Conservation (phyloP, 345 rosid genomes). For the Lepidium aucheri region DNA sequence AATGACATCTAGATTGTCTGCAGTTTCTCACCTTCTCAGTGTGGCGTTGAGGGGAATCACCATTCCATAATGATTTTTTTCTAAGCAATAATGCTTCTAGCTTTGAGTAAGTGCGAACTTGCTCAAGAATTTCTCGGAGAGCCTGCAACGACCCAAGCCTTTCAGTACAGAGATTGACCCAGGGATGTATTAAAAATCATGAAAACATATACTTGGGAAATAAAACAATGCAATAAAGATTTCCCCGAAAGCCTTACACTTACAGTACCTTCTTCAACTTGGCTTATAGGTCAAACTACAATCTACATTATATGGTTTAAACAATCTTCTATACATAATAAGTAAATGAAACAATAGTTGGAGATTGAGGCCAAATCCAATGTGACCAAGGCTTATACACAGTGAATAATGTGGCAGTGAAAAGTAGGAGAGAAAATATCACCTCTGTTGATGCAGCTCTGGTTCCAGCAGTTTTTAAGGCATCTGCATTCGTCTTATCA, state of each 20-base stretch:
- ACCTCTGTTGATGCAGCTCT: conserved; percentile 45
- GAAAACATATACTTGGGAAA: background rate
- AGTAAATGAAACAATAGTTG: background rate
- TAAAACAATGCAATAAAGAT: background rate
- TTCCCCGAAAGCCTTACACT: background rate
- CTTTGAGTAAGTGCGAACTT: conserved; percentile 49
- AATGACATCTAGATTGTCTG: background rate
- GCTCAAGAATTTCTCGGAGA: conserved; percentile 52
- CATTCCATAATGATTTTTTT: conserved; percentile 59
- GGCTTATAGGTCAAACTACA: background rate
- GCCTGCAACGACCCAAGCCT: conserved; percentile 35
- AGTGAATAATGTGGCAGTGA: background rate
- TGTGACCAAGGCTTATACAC: background rate
- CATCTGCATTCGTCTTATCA: conserved; percentile 36
- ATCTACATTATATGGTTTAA: background rate
- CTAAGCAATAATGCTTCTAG: conserved; percentile 59
- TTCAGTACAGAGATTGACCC: conserved; percentile 6
- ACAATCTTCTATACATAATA: background rate
- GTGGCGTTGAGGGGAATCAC: conserved; percentile 56
- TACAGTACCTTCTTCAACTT: background rate
- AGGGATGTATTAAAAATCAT: background rate
- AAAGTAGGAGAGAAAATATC: conserved; percentile 8
- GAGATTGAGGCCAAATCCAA: background rate
- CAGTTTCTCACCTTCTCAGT: conserved; percentile 50
- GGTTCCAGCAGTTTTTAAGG: conserved; percentile 32